These are phyloP conservation scores for Fusarium beomiforme DNA, from an alignment of 2,329 filamentous ascomycete species.

Conservation along the genomic window DNA sequence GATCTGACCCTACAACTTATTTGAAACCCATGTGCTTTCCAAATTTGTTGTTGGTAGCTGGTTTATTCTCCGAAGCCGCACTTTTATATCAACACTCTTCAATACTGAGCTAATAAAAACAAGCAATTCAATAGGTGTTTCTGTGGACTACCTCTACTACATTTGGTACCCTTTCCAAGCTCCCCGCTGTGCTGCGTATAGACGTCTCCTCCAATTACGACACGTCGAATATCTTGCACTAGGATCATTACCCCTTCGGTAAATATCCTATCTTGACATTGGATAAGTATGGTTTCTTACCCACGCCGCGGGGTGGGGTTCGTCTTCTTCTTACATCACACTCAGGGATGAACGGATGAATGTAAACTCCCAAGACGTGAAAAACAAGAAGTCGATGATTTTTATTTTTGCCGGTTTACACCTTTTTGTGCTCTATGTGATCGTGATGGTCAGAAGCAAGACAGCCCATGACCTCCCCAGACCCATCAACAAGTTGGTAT, in stretches of 20 bases:
- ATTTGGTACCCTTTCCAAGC: not conserved
- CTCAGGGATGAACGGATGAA: slow-evolving; percentile 20
- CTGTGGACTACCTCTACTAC: not conserved
- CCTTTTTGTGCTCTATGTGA: not conserved
- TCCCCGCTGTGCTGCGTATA: not conserved
- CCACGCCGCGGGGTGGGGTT: slow-evolving; percentile 10
- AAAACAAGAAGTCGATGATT: not conserved
- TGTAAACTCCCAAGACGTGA: not conserved
- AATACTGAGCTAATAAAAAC: too few relatives aligned
- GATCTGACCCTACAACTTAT: not conserved
- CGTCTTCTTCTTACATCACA: slow-evolving; percentile 32
- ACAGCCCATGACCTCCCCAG: slow-evolving; percentile 9
- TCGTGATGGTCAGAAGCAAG: not conserved
- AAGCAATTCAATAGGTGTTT: not conserved
- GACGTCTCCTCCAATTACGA: slow-evolving; percentile 12
- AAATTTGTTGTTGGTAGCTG: slow-evolving; percentile 7
- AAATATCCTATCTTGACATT: slow-evolving; percentile 27
- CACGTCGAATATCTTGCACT: slow-evolving; percentile 10
- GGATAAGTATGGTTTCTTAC: slow-evolving; percentile 17
- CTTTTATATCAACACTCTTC: not conserved
- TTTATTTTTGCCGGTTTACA: slow-evolving; percentile 20
- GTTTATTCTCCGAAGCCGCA: slow-evolving; percentile 25
- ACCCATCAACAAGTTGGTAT: not conserved
- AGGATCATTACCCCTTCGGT: slow-evolving; percentile 31
- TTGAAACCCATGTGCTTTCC: slow-evolving; percentile 5